Evolutionary conservation across 108 stramenopile genomes (phyloP), one percentile per base, ranked within the genome.

Genomic region (Cafeteria roenbergensis): DNA sequence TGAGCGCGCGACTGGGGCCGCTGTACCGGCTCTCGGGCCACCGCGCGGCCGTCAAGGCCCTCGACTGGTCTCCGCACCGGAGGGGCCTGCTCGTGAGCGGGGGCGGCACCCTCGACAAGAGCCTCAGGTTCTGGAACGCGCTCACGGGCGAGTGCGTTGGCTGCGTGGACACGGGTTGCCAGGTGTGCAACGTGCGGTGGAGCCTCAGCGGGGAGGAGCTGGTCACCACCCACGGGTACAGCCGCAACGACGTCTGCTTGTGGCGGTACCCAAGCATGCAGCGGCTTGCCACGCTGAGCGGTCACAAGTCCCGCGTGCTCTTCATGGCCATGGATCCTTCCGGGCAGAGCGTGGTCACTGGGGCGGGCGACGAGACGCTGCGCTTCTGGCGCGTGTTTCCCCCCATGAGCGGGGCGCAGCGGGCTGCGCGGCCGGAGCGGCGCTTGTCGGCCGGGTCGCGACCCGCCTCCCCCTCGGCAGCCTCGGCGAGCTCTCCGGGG

Each of bases 371-470:
- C 68, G 97, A 99, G 71, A 94, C 93, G 22, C 79, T 99, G 9
- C 83, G 97, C 22, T 99, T 99, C 67, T 99, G 97, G 97, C 91
- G 92, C 63, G 87, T 94, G n/a, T 99, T 99, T 71, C 97, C 94
- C 71, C 77, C 17, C 50, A 63, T 22, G 66, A 58, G 0, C 77
- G 71, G 57, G n/a, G n/a, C n/a, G n/a, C n/a, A n/a, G n/a, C n/a
- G n/a, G n/a, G n/a, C n/a, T n/a, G n/a, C n/a, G n/a, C n/a, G n/a
- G n/a, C n/a, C n/a, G n/a, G n/a, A n/a, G n/a, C n/a, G n/a, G n/a
- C n/a, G n/a, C n/a, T n/a, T n/a, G n/a, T n/a, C n/a, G n/a, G n/a
- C n/a, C n/a, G n/a, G n/a, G n/a, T n/a, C n/a, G n/a, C n/a, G n/a
- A n/a, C n/a, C n/a, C n/a, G n/a, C n/a, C n/a, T n/a, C n/a, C n/a